Conservation (phyloP, 129 eudicot species). For the Heracleum sosnowskyi region DNA sequence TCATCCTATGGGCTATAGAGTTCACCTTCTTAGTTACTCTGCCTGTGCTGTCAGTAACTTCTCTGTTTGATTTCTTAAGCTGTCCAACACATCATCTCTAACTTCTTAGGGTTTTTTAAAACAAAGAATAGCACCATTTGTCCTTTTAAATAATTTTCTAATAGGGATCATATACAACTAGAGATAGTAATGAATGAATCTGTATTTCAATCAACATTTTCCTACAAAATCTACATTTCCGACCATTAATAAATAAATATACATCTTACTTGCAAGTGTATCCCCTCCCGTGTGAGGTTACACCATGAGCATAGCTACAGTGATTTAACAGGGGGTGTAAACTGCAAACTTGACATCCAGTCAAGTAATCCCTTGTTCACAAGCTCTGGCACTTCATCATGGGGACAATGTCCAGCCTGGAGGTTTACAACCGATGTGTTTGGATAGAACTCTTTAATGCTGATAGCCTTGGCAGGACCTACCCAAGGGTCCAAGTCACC, state of each 20-base stretch:
- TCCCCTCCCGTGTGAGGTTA: background rate
- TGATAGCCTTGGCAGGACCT: constrained; percentile 75
- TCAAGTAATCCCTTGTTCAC: constrained; percentile 77
- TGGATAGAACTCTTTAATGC: constrained; percentile 83
- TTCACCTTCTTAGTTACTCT: too few species aligned
- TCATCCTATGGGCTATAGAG: too few species aligned
- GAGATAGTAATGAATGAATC: background rate
- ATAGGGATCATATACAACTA: background rate
- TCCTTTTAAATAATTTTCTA: background rate
- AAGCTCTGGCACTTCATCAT: constrained; percentile 92
- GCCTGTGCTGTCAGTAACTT: too few species aligned
- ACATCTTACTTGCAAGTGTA: background rate
- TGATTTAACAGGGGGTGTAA: constrained; percentile 26
- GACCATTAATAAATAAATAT: background rate
- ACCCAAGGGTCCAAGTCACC: constrained; percentile 99
- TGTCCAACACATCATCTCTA: too few species aligned
- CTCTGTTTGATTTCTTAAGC: too few species aligned
- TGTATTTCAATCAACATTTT: background rate
- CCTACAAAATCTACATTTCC: background rate
- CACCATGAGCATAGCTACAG: constrained; percentile 17
- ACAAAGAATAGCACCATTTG: background rate
- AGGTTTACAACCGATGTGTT: constrained; percentile 64
- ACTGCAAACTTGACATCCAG: constrained; percentile 62
- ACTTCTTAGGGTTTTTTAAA: too few species aligned
- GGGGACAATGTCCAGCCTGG: constrained; percentile 98